phyloP scores from a whole-genome alignment of 768 basidiomycete species.

The Roridomyces roridus region DNA sequence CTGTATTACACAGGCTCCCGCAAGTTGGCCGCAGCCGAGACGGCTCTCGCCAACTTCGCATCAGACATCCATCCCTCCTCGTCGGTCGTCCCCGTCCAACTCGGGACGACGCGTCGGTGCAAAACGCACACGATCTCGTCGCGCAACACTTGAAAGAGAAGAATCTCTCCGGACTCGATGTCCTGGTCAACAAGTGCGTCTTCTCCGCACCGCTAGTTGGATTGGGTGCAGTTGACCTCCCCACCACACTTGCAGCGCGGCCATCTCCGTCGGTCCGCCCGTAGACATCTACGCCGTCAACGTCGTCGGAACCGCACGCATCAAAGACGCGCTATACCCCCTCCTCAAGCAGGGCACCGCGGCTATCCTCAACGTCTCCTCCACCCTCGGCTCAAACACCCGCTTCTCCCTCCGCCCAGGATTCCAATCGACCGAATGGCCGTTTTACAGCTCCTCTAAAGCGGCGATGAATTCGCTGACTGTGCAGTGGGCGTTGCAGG shows the following conservation, averaged over 20 bases:
- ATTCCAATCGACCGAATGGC: background rate
- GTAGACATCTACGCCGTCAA: slow-evolving; percentile 7
- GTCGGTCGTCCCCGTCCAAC: slow-evolving; percentile 9
- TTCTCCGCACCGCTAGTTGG: background rate
- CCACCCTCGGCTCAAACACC: slow-evolving; percentile 3
- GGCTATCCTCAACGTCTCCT: slow-evolving; percentile 19
- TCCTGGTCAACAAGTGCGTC: slow-evolving; percentile 15
- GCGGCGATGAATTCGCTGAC: slow-evolving; percentile 12
- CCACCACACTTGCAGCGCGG: slow-evolving; percentile 3
- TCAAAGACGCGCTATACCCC: slow-evolving; percentile 1
- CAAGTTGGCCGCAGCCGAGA: slow-evolving; percentile 9
- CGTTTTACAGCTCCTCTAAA: slow-evolving; percentile 13
- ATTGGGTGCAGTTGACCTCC: background rate
- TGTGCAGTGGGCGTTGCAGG: slow-evolving; percentile 10
- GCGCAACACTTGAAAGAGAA: background rate
- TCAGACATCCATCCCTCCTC: slow-evolving; percentile 8
- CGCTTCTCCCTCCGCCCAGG: background rate
- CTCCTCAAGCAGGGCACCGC: slow-evolving; percentile 4
- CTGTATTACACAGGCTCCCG: slow-evolving; percentile 2
- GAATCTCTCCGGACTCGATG: slow-evolving; percentile 2
- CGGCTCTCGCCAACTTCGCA: background rate
- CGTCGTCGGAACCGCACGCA: slow-evolving; percentile 6
- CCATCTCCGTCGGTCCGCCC: background rate
- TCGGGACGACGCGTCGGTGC: slow-evolving; percentile 9
- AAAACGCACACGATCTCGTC: background rate